phyloP scores from a whole-genome alignment of 2,329 filamentous ascomycete species.

The Alternaria sp. region DNA sequence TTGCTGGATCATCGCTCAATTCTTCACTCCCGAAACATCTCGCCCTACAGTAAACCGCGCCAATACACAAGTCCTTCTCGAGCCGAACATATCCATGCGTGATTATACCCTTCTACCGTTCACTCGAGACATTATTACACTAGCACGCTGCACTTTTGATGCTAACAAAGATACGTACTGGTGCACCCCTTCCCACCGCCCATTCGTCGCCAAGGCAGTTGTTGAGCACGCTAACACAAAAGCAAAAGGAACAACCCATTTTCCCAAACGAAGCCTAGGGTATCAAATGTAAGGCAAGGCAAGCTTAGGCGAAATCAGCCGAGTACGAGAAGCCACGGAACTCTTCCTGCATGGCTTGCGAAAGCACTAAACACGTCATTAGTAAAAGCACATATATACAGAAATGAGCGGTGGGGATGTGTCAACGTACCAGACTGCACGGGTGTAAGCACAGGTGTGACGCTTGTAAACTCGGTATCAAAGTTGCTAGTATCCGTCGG shows the following conservation, averaged over 20 bases:
- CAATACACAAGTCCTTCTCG: constrained; percentile 4
- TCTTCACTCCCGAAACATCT: constrained; percentile 2
- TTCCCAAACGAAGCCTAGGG: constrained; percentile 21
- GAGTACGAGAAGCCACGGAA: constrained; percentile 99
- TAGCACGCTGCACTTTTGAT: constrained; percentile 11
- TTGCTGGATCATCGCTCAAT: constrained; percentile 10
- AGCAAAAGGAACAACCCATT: constrained; percentile 15
- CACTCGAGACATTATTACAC: constrained; percentile 7
- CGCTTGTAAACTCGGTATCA: constrained; percentile 97
- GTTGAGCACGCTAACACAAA: constrained; percentile 12
- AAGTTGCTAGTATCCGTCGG: constrained; percentile 99
- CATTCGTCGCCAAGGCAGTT: constrained; percentile 5
- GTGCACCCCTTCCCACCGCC: constrained; percentile 1
- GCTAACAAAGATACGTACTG: constrained; percentile 5
- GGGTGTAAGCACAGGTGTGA: constrained; percentile 95
- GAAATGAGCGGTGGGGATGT: neutral
- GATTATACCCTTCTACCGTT: constrained; percentile 1
- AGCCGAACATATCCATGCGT: constrained; percentile 4
- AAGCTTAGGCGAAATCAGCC: constrained; percentile 75
- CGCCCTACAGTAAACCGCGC: neutral
- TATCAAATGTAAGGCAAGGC: constrained; percentile 19
- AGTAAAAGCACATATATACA: constrained; percentile 9
- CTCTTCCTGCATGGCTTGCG: constrained; percentile 99
- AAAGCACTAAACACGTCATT: constrained; percentile 72
- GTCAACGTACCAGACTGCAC: constrained; percentile 87